Evolutionary conservation across 1,284 basidiomycete species (phyloP).

Genomic region (Ganoderma lingzhi): DNA sequence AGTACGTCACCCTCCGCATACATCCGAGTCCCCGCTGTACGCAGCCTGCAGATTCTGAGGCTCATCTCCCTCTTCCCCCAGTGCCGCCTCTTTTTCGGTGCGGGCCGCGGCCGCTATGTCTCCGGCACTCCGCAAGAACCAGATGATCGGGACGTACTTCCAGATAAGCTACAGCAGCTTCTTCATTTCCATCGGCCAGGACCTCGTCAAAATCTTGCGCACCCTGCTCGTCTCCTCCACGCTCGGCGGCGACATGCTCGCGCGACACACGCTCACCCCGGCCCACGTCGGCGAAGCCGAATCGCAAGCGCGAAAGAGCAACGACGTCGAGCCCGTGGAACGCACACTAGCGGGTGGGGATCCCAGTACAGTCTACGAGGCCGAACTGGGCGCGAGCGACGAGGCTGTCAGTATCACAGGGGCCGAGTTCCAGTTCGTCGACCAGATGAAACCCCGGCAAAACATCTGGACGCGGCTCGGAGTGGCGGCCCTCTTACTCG

Average conservation of each 20-base stretch:
- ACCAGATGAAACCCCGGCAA: slow-evolving; percentile 30
- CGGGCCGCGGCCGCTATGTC: slow-evolving; percentile 41
- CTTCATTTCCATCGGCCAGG: slow-evolving; percentile 41
- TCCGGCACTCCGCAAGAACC: slow-evolving; percentile 30
- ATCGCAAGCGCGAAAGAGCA: background rate
- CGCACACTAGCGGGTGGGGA: no score
- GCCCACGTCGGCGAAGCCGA: background rate
- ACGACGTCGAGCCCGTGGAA: background rate
- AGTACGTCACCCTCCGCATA: slow-evolving; percentile 21
- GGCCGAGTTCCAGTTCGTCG: slow-evolving; percentile 11
- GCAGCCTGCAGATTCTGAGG: no score
- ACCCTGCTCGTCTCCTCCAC: slow-evolving; percentile 43
- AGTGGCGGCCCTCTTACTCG: slow-evolving; percentile 31
- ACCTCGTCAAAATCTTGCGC: slow-evolving; percentile 38
- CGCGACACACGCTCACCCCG: slow-evolving; percentile 8
- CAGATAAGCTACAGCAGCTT: slow-evolving; percentile 42
- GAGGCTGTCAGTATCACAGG: background rate
- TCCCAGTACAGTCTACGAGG: no score
- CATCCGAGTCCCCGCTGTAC: background rate
- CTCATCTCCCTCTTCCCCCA: slow-evolving; percentile 6
- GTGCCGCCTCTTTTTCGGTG: slow-evolving; percentile 39
- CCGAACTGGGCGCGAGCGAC: no score
- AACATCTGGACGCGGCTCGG: slow-evolving; percentile 39
- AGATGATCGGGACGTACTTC: slow-evolving; percentile 41
- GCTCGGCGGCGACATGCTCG: slow-evolving; percentile 17